Percentiles rank a stretch among this genome's conserved stretches.
These are phyloP conservation scores for Epichloe baconii DNA, from an alignment of 2,329 filamentous ascomycete species.

Conservation along the genomic window DNA sequence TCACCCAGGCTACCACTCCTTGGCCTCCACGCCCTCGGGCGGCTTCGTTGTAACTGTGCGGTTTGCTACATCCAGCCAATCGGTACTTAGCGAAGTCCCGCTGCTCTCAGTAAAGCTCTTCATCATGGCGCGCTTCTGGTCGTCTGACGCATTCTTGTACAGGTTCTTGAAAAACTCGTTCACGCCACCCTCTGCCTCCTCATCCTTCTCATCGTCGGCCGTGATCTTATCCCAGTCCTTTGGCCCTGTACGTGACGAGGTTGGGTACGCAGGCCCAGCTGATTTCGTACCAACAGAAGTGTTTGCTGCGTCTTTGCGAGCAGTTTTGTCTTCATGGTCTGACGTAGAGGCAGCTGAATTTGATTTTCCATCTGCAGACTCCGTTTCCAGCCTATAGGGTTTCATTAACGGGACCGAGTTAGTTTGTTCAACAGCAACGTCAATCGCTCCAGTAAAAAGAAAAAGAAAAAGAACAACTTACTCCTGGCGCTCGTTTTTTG, in stretches of 20 bases:
- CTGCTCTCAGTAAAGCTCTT: slow-evolving; percentile 94
- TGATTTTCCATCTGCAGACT: neutral
- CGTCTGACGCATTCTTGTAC: slow-evolving; percentile 62
- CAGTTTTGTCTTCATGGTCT: neutral
- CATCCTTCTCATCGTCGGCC: slow-evolving; percentile 41
- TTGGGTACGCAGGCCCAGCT: slow-evolving; percentile 56
- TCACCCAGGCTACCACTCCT: slow-evolving; percentile 44
- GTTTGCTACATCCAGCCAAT: slow-evolving; percentile 71
- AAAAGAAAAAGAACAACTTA: neutral
- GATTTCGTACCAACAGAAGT: neutral
- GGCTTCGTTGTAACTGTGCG: slow-evolving; percentile 59
- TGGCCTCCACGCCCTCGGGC: slow-evolving; percentile 65
- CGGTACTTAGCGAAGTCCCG: slow-evolving; percentile 82
- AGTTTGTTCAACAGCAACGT: neutral
- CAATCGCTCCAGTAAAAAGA: neutral
- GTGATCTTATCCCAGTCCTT: slow-evolving; percentile 86
- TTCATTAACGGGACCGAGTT: neutral
- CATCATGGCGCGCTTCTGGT: slow-evolving; percentile 88
- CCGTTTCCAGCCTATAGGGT: neutral
- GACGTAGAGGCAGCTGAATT: neutral
- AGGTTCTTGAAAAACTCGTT: slow-evolving; percentile 84
- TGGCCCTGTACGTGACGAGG: slow-evolving; percentile 67
- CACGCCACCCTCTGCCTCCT: slow-evolving; percentile 48
- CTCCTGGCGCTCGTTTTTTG: neutral
- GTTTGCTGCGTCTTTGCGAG: neutral